phyloP scores from a whole-genome alignment of 495 filamentous ascomycete genomes.

The Annulohypoxylon stygium region DNA sequence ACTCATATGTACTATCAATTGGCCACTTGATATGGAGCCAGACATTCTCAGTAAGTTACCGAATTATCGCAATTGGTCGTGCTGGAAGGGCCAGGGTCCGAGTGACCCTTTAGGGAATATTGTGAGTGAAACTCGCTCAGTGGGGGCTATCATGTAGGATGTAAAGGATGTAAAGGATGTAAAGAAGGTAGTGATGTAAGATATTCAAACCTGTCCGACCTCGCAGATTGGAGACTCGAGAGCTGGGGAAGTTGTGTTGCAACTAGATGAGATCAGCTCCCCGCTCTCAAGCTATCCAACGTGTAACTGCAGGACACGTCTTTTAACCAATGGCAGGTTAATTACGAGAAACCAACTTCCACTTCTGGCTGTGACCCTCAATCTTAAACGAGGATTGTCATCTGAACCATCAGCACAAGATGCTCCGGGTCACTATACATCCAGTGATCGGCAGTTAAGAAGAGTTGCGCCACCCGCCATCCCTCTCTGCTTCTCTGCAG shows the following conservation, averaged over 20 bases:
- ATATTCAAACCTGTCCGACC: constrained; percentile 29
- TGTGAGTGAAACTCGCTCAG: constrained; percentile 5
- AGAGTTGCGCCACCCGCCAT: constrained; percentile 33
- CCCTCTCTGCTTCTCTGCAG: constrained; percentile 16
- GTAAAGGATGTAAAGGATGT: constrained; percentile 7
- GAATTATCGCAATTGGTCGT: constrained; percentile 3
- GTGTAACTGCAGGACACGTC: constrained; percentile 27
- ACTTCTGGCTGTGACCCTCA: constrained; percentile 26
- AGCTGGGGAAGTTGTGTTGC: constrained; percentile 32
- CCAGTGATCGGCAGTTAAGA: constrained; percentile 39
- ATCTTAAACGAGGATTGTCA: constrained; percentile 29
- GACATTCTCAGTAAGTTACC: constrained; percentile 5
- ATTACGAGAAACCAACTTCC: constrained; percentile 35
- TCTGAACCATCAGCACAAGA: constrained; percentile 21
- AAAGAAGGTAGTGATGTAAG: constrained; percentile 17
- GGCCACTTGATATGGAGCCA: not conserved
- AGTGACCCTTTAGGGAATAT: not conserved
- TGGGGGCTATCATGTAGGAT: constrained; percentile 7
- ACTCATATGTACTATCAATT: constrained; percentile 7
- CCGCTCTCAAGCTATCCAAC: constrained; percentile 28
- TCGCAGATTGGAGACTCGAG: constrained; percentile 28
- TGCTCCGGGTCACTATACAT: constrained; percentile 18
- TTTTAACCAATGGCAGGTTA: constrained; percentile 32
- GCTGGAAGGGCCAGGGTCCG: not conserved
- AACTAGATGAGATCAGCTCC: constrained; percentile 36